Base-by-base conservation (phyloP, 2,329 filamentous ascomycete species). In the Fusarium citri region DNA sequence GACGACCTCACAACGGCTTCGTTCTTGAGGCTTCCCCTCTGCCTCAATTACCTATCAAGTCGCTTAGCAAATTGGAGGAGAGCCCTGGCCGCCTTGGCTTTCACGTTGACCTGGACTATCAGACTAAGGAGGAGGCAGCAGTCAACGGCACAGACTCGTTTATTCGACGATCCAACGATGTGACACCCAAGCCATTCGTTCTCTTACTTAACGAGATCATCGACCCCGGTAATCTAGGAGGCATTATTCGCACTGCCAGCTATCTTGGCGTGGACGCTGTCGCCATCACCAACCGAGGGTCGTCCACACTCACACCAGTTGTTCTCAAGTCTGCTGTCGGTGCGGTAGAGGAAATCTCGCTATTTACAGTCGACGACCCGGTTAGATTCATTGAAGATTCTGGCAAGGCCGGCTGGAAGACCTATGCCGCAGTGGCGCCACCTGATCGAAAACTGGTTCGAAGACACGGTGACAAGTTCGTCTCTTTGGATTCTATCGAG, bases 261-360 rank as follows among this genome's bases (percentile, higher is more conserved):
- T 98, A 96, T 79, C 87, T 98, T n/a, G 95, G 95, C 23, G 91
- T 93, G 8, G 92, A 94, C 58, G 94, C 93, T 7, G 88, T 99
- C 22, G 89, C 89, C 4, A 89, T 97, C 57, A 92, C 93, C 5
- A 89, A 87, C 30, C 88, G 89, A 63, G 91, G 89, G 73, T 93
- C 91, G 18, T 92, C 94, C 0, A 87, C 89, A 0, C 83, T 98
- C 64, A 92, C 91, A 10, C 87, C 94, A 0, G 88, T 94, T 11
- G 90, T 93, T 0, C 86, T 97, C 64, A 98, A 98, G 79, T 92
- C 95, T 0, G 94, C 94, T 1, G 91, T 94, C 0, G 96, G 96
- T 10, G 95, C 95, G 6, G 90, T 92, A 5, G 96, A 99, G 81
- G 89, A 89, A 30, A 83, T 98, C 53, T 88, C 88, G 0, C 81